Conservation (phyloP, 192 early-diverging fungal species). For the Phlyctochytrium planicorne region DNA sequence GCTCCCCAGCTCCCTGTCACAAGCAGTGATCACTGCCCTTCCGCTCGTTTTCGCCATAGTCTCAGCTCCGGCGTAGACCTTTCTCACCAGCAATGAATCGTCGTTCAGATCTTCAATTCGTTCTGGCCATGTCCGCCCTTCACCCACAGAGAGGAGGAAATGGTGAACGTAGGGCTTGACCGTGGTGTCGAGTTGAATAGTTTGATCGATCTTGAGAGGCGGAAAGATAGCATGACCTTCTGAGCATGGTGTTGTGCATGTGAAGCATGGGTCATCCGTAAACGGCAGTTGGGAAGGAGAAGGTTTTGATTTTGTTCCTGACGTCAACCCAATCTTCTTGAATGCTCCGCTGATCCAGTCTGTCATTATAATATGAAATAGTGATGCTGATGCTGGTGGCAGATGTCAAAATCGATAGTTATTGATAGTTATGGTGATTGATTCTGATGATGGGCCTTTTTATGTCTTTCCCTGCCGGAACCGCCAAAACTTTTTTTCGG, state of each 20-base stretch:
- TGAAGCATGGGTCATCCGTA: slow-evolving; percentile 41
- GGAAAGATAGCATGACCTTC: slow-evolving; percentile 39
- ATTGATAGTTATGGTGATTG: too few relatives aligned
- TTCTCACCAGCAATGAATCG: slow-evolving; percentile 12
- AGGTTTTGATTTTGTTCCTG: neutral
- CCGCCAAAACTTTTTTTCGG: too few relatives aligned
- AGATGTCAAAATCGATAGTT: too few relatives aligned
- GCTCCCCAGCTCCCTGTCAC: slow-evolving; percentile 17
- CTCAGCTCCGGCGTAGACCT: slow-evolving; percentile 2
- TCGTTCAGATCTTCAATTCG: slow-evolving; percentile 26
- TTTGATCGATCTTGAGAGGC: slow-evolving; percentile 34
- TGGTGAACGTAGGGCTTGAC: slow-evolving; percentile 53
- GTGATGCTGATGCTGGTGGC: too few relatives aligned
- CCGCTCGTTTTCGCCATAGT: neutral
- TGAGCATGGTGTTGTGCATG: slow-evolving; percentile 38
- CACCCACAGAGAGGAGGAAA: slow-evolving; percentile 37
- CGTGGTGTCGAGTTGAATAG: slow-evolving; percentile 22
- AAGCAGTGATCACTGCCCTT: slow-evolving; percentile 39
- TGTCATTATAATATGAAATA: too few relatives aligned
- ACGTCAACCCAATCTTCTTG: neutral
- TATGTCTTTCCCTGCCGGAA: too few relatives aligned
- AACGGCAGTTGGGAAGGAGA: slow-evolving; percentile 13
- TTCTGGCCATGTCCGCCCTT: slow-evolving; percentile 32
- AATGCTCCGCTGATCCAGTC: neutral
- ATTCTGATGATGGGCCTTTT: too few relatives aligned